Conservation (phyloP, 495 filamentous ascomycete genomes). For the Penicillium macrosclerotiorum region DNA sequence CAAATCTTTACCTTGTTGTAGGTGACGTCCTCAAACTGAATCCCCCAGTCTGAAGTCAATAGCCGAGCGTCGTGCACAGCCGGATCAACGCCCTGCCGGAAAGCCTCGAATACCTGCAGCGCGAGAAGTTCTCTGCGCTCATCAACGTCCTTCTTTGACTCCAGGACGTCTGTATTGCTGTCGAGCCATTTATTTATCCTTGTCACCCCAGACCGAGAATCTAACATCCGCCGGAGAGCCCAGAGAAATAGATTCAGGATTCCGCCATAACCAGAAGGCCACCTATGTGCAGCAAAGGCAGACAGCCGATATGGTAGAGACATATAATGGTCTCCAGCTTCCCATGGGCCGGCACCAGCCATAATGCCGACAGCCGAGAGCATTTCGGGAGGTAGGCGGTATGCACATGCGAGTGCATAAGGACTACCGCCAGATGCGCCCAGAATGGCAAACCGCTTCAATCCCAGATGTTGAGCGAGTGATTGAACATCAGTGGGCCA, state of each 20-base stretch:
- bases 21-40: constrained; percentile 7
- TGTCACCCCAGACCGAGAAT: constrained; percentile 1
- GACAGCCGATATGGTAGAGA: constrained; percentile 5
- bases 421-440: constrained; percentile 47
- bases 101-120: constrained; percentile 22
- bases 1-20: constrained; percentile 6
- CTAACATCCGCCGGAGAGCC: constrained; percentile 6
- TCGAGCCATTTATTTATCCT: constrained; percentile 17
- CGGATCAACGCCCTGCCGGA: constrained; percentile 15
- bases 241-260: no score
- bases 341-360: constrained; percentile 31
- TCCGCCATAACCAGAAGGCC: constrained; percentile 1
- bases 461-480: constrained; percentile 31
- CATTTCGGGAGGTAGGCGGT: constrained; percentile 27
- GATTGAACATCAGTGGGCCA: constrained; percentile 40
- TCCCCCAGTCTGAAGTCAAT: constrained; percentile 8
- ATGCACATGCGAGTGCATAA: constrained; percentile 46
- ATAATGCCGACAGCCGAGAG: constrained; percentile 34
- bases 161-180: not conserved
- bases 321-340: constrained; percentile 20
- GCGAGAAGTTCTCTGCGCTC: not conserved
- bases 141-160: not conserved
- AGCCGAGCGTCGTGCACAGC: constrained; percentile 9
- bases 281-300: constrained; percentile 8
- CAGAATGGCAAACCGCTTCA: constrained; percentile 39